A percentile compares a stretch with the other conserved stretches of the same genome.
phyloP scores from a whole-genome alignment of 352 stramenopile genomes.

The Phytophthora fragariaefolia region DNA sequence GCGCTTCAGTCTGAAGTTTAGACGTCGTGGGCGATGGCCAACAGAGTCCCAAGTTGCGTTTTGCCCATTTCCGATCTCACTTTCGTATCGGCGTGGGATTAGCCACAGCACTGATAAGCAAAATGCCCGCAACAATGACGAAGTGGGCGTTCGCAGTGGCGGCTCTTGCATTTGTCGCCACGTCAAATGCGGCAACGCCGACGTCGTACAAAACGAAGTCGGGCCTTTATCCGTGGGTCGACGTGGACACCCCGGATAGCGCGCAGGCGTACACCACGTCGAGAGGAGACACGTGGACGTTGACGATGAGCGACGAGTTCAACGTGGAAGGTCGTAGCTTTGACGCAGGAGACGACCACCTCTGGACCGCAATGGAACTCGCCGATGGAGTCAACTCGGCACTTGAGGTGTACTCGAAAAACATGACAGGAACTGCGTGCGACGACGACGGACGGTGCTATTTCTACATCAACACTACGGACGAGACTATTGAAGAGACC shows the following conservation, averaged over 20 bases:
- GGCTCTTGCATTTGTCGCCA: background rate
- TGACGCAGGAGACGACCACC: conserved; percentile 90
- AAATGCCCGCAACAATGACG: conserved; percentile 14
- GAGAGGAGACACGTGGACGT: conserved; percentile 33
- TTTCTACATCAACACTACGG: conserved; percentile 60
- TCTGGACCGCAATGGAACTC: conserved; percentile 88
- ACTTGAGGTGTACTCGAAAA: conserved; percentile 61
- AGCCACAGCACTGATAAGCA: too few species aligned
- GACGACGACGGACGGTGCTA: conserved; percentile 61
- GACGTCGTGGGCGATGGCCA: too few species aligned
- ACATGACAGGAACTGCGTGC: conserved; percentile 71
- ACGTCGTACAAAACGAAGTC: conserved; percentile 10
- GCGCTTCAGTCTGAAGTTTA: too few species aligned
- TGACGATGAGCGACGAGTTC: conserved; percentile 28
- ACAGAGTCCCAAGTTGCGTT: conserved; percentile 2
- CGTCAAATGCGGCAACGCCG: conserved; percentile 4
- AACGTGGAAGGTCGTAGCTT: conserved; percentile 77
- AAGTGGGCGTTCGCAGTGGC: background rate
- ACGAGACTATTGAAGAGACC: conserved; percentile 52
- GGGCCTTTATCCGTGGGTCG: background rate
- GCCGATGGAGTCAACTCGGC: conserved; percentile 69
- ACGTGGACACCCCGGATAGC: background rate
- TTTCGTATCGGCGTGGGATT: background rate
- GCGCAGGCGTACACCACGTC: background rate
- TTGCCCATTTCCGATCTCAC: conserved; percentile 18